phyloP scores from a whole-genome alignment of 148 eudicot genomes.

The Camellia sinensis region DNA sequence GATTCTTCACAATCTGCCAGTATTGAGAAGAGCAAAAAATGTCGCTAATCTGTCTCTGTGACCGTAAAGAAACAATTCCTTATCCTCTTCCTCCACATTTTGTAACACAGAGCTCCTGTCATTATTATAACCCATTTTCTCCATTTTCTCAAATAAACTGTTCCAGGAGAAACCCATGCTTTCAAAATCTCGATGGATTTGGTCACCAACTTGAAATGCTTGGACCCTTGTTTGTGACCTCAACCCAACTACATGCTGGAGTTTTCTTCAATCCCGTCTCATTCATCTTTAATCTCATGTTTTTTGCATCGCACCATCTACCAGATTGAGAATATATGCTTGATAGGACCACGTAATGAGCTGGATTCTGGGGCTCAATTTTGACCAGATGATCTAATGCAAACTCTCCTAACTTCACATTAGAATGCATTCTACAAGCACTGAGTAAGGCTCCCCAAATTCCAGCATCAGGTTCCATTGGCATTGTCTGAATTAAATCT shows the following conservation, averaged over 20 bases:
- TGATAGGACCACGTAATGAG: conserved; percentile 62
- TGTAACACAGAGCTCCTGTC: neutral
- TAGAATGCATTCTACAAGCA: conserved; percentile 67
- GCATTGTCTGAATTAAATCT: conserved; percentile 50
- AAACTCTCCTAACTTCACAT: conserved; percentile 47
- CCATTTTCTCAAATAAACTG: conserved; percentile 5
- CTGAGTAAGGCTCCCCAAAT: conserved; percentile 70
- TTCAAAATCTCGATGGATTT: neutral
- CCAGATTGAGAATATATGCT: conserved; percentile 62
- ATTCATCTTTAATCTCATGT: conserved; percentile 39
- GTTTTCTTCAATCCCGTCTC: conserved; percentile 51
- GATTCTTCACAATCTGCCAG: conserved; percentile 10
- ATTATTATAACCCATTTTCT: conserved; percentile 7
- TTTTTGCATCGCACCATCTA: conserved; percentile 61
- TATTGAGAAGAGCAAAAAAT: neutral
- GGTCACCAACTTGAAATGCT: neutral
- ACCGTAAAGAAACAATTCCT: conserved; percentile 3
- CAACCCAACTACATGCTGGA: conserved; percentile 73
- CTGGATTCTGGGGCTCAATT: conserved; percentile 53
- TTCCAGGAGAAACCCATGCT: neutral
- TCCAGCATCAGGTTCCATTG: conserved; percentile 60
- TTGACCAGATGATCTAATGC: conserved; percentile 49
- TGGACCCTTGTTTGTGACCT: conserved; percentile 1
- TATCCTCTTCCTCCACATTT: conserved; percentile 1
- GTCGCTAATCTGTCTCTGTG: neutral